These are phyloP conservation scores for Hypoxylon fuscum DNA, from an alignment of 495 filamentous ascomycete species.

Conservation along the genomic window DNA sequence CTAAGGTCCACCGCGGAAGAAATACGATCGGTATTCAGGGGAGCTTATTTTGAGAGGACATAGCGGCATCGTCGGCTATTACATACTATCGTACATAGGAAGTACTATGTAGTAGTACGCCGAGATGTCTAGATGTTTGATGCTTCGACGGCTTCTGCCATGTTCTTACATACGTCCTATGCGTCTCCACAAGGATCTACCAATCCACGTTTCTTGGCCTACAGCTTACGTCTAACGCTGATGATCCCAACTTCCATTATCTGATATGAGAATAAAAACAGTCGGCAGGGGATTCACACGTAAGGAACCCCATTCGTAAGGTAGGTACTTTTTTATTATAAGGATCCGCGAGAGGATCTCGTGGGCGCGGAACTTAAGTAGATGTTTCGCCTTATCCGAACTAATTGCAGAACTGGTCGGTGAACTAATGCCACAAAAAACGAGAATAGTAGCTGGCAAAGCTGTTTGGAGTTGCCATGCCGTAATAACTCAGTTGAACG, in stretches of 20 bases:
- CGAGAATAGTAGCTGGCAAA: neutral
- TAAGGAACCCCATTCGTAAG: constrained; percentile 11
- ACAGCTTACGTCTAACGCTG: constrained; percentile 5
- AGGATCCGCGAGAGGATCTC: constrained; percentile 4
- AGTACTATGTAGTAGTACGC: neutral
- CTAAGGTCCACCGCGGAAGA: no score
- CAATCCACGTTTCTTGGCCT: constrained; percentile 20
- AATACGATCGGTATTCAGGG: no score
- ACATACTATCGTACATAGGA: no score
- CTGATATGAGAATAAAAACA: constrained; percentile 8
- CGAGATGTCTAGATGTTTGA: no score
- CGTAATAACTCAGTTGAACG: constrained; percentile 3
- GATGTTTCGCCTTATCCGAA: constrained; percentile 23
- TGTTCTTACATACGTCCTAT: constrained; percentile 5
- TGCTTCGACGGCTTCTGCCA: neutral
- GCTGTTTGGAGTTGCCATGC: constrained; percentile 21
- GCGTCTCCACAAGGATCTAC: constrained; percentile 20
- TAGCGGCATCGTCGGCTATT: no score
- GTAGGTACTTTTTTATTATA: constrained; percentile 12
- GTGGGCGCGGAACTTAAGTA: constrained; percentile 6
- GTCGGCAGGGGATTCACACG: constrained; percentile 23
- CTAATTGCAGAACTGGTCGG: constrained; percentile 2
- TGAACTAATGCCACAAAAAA: constrained; percentile 6
- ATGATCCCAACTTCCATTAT: constrained; percentile 21
- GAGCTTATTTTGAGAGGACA: no score